Percentiles rank a stretch among this genome's conserved stretches.
These are phyloP conservation scores for Yarrowia divulgata DNA, from an alignment of 805 yeast species.

Conservation along the genomic window DNA sequence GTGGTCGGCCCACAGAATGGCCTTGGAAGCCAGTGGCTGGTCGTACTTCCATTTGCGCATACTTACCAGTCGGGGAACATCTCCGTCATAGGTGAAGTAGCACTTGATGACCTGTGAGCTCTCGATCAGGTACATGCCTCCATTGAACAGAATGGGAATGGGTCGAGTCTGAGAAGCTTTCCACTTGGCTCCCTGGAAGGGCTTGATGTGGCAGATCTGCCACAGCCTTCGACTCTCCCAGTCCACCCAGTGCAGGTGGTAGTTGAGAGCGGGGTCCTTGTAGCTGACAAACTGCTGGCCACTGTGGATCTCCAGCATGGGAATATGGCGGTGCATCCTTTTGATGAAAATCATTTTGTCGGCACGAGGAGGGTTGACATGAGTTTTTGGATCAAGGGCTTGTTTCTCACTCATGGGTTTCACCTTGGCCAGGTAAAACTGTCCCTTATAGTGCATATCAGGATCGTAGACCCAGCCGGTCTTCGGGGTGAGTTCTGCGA, in stretches of 20 bases:
- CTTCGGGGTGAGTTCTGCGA: constrained; percentile 21
- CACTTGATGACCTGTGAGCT: constrained; percentile 4
- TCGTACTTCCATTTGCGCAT: constrained; percentile 11
- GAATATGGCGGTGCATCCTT: not conserved
- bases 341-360: not conserved
- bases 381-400: not conserved
- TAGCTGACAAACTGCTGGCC: constrained; percentile 9
- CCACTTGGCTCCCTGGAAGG: constrained; percentile 1
- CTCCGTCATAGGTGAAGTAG: constrained; percentile 1
- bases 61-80: not conserved
- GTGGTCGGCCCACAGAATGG: constrained; percentile 27
- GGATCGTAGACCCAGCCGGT: constrained; percentile 24
- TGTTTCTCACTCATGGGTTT: constrained; percentile 11
- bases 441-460: constrained; percentile 24
- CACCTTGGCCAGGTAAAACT: constrained; percentile 13
- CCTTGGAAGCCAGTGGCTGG: constrained; percentile 7
- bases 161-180: constrained; percentile 25
- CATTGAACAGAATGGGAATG: constrained; percentile 26
- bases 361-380: constrained; percentile 9
- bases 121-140: constrained; percentile 27
- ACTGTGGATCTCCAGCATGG: constrained; percentile 17
- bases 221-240: constrained; percentile 18
- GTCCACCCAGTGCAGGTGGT: constrained; percentile 16
- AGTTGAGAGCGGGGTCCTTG: constrained; percentile 3
- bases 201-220: constrained; percentile 2